A percentile compares a stretch with the other conserved stretches of the same genome.
Evolutionary conservation across 2,329 filamentous ascomycete genomes (phyloP).

Genomic region (Nannizziopsis barbatae): DNA sequence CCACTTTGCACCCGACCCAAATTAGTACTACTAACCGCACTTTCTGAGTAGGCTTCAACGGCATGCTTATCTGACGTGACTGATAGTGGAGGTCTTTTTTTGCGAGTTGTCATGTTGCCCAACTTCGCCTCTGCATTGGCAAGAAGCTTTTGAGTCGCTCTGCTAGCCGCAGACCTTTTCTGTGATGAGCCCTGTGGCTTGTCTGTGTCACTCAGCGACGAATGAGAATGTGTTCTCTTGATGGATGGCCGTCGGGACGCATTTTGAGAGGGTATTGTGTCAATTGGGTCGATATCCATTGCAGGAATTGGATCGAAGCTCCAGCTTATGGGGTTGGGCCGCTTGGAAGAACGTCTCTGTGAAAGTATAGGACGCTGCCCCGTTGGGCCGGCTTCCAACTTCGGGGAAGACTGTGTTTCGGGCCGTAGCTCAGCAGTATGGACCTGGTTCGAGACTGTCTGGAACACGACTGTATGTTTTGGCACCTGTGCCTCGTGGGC

Average conservation of each 20-base stretch:
- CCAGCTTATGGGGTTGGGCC: neutral
- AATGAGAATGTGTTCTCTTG: constrained; percentile 9
- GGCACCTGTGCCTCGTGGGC: constrained; percentile 20
- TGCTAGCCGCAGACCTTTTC: constrained; percentile 18
- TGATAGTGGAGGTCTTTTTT: constrained; percentile 1
- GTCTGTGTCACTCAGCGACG: constrained; percentile 19
- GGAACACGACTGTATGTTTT: constrained; percentile 37
- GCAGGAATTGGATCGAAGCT: constrained; percentile 1
- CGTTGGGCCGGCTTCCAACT: neutral
- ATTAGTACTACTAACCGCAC: neutral
- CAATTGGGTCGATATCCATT: neutral
- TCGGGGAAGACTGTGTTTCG: constrained; percentile 5
- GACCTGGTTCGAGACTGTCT: constrained; percentile 34
- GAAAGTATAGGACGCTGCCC: neutral
- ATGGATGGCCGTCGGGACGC: neutral
- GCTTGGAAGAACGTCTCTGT: neutral
- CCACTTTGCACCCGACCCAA: neutral
- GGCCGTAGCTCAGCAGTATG: constrained; percentile 29
- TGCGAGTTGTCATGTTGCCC: constrained; percentile 12
- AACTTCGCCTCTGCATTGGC: constrained; percentile 21
- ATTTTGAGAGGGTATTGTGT: neutral
- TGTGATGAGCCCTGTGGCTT: constrained; percentile 17
- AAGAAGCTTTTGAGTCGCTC: constrained; percentile 28
- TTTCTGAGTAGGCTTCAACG: neutral
- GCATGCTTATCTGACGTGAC: neutral